These are phyloP conservation scores for Pleurotus tuoliensis DNA, from an alignment of 768 basidiomycete genomes.

Conservation along the genomic window DNA sequence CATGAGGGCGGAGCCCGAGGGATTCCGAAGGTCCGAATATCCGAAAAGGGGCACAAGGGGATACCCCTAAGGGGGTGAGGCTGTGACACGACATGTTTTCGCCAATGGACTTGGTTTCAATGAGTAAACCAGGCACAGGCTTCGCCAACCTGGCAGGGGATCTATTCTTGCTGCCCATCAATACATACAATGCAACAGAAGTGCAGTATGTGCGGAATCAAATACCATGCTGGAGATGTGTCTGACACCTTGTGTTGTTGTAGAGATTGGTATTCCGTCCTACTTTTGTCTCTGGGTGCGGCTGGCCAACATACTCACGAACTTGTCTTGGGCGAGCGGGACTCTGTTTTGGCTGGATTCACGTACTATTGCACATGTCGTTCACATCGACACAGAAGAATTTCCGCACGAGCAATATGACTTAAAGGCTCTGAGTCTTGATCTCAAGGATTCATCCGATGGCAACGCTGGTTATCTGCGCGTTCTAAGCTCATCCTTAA, in stretches of 20 bases:
- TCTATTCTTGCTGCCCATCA: neutral
- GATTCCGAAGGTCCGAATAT: too few relatives aligned
- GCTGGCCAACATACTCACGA: neutral
- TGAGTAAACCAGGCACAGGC: neutral
- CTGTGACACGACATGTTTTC: neutral
- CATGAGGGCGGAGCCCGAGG: too few relatives aligned
- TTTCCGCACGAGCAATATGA: neutral
- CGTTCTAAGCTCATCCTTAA: neutral
- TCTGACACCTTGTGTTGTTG: neutral
- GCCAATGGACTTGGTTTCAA: neutral
- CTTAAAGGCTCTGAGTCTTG: neutral
- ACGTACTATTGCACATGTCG: neutral
- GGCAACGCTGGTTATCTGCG: neutral
- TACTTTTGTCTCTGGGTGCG: neutral
- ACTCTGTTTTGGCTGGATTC: conserved; percentile 3
- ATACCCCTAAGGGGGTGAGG: too few relatives aligned
- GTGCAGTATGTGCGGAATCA: neutral
- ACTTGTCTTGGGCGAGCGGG: neutral
- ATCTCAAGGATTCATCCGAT: neutral
- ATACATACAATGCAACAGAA: neutral
- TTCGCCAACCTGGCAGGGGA: neutral
- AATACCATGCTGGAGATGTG: neutral
- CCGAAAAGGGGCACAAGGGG: too few relatives aligned
- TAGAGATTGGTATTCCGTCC: neutral
- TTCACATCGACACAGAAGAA: neutral